phyloP scores from a whole-genome alignment of 2,329 filamentous ascomycete species.

The Aspergillus hortae region DNA sequence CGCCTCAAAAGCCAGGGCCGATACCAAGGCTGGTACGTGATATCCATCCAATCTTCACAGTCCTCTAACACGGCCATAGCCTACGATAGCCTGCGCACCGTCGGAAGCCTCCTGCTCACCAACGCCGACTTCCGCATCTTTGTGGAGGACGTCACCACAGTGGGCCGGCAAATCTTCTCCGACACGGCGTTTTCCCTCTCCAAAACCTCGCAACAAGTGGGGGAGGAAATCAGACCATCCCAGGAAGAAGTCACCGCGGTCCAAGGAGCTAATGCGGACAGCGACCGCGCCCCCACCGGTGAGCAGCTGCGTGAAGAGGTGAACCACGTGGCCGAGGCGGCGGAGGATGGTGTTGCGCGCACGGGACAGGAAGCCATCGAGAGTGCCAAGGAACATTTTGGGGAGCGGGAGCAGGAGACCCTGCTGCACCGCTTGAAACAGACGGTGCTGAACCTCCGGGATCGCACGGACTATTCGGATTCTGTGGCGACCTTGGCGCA shows the following conservation, averaged over 20 bases:
- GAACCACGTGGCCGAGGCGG: slow-evolving; percentile 48
- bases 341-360: slow-evolving; percentile 34
- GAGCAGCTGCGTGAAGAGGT: slow-evolving; percentile 62
- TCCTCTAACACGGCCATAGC: slow-evolving; percentile 44
- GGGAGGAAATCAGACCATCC: slow-evolving; percentile 68
- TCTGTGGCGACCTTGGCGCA: slow-evolving; percentile 76
- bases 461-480: slow-evolving; percentile 76
- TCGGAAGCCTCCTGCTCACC: slow-evolving; percentile 78
- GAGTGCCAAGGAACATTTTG: slow-evolving; percentile 71
- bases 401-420: slow-evolving; percentile 68
- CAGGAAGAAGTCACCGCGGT: slow-evolving; percentile 56
- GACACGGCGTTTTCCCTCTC: slow-evolving; percentile 81
- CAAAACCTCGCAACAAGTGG: slow-evolving; percentile 69
- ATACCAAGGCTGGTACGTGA: slow-evolving; percentile 62
- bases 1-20: slow-evolving; percentile 63
- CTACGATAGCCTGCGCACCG: slow-evolving; percentile 76
- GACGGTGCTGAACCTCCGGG: slow-evolving; percentile 68
- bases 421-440: slow-evolving; percentile 73
- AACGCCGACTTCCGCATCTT: slow-evolving; percentile 90
- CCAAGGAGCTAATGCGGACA: slow-evolving; percentile 41
- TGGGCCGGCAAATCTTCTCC: slow-evolving; percentile 79
- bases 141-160: slow-evolving; percentile 71
- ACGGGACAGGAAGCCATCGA: slow-evolving; percentile 57
- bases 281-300: slow-evolving; percentile 50
- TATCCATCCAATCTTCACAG: neutral